Evolutionary conservation across 148 eudicot genomes (phyloP), one percentile per base, ranked within the genome.

Genomic region (Camellia japonica): DNA sequence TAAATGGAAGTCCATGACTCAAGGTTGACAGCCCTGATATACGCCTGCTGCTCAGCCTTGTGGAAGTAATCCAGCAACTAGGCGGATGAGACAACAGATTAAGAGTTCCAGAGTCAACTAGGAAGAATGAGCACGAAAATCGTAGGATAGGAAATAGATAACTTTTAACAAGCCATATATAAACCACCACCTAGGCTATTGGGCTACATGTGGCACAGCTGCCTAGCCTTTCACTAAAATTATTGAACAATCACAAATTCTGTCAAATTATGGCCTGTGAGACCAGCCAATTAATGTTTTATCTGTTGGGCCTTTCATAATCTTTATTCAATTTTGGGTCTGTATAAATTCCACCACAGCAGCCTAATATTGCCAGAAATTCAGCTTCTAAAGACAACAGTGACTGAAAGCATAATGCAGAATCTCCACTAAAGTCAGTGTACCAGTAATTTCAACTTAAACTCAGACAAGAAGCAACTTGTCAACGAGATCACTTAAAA

Each of bases 161-260:
- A 51, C 38, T 8, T 20, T 19, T 4, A 52, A 19, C 46, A 73
- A 12, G 44, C 13, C 1, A 52, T 54, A 15, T 6, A 5, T 73
- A 30, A 55, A 73, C 15, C 47, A 73, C 15, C 47, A 73, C n/a
- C n/a, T 14, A 73, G 62, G 59, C 14, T 55, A 13, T 71, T 71
- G 42, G 41, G 13, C 1, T 15, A 52, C 13, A 14, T 51, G 62
- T 42, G 52, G 41, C 68, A 60, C 44, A 23, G 41, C 55, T 61
- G 38, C 55, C 78, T 44, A 62, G 43, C 55, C 67, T 76, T 61
- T 49, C 41, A 74, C 68, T 76, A 55, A 76, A 61, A 73, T 55
- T 7, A 52, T 55, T n/a, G 8, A 3, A 72, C 30, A 3, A 58
- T 58, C 14, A 30, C 10, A 43, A 61, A 59, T 4, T 46, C 6